phyloP scores from a whole-genome alignment of 352 stramenopile species.

The Plasmopara muralis region DNA sequence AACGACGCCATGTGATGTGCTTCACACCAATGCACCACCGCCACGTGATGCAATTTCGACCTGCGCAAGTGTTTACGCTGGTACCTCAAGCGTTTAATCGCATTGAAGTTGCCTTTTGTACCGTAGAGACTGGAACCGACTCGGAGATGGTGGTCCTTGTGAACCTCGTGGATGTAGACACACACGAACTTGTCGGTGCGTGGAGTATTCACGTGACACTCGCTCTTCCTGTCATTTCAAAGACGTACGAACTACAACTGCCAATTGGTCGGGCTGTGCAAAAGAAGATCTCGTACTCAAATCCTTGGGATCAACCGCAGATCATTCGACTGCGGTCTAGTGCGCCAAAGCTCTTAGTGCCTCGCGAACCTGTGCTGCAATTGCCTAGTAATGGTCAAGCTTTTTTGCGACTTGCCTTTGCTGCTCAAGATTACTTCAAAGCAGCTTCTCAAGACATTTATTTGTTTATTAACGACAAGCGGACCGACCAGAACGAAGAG shows the following conservation, averaged over 20 bases:
- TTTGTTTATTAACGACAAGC: slow-evolving; percentile 90
- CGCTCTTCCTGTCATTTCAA: slow-evolving; percentile 77
- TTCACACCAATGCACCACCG: slow-evolving; percentile 42
- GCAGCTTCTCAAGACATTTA: slow-evolving; percentile 49
- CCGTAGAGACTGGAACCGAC: slow-evolving; percentile 29
- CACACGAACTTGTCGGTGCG: slow-evolving; percentile 80
- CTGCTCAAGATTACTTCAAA: slow-evolving; percentile 10
- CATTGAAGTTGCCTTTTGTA: slow-evolving; percentile 75
- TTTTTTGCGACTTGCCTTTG: slow-evolving; percentile 53
- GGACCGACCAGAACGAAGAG: slow-evolving; percentile 89
- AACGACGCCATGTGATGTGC: slow-evolving; percentile 31
- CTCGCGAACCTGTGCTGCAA: slow-evolving; percentile 60
- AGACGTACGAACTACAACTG: slow-evolving; percentile 88
- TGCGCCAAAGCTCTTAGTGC: slow-evolving; percentile 56
- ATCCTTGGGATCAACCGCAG: slow-evolving; percentile 87
- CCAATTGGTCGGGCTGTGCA: slow-evolving; percentile 48
- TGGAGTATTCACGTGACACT: slow-evolving; percentile 85
- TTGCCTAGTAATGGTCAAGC: slow-evolving; percentile 40
- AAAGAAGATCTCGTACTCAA: slow-evolving; percentile 92
- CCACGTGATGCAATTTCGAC: slow-evolving; percentile 65
- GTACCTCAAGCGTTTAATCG: slow-evolving; percentile 88
- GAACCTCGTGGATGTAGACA: slow-evolving; percentile 88
- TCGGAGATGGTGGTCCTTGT: slow-evolving; percentile 44
- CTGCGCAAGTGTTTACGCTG: slow-evolving; percentile 77
- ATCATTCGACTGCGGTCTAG: slow-evolving; percentile 82